Evolutionary conservation across 768 basidiomycete genomes (phyloP), one percentile per base, ranked within the genome.

Genomic region (Crepidotus variabilis): DNA sequence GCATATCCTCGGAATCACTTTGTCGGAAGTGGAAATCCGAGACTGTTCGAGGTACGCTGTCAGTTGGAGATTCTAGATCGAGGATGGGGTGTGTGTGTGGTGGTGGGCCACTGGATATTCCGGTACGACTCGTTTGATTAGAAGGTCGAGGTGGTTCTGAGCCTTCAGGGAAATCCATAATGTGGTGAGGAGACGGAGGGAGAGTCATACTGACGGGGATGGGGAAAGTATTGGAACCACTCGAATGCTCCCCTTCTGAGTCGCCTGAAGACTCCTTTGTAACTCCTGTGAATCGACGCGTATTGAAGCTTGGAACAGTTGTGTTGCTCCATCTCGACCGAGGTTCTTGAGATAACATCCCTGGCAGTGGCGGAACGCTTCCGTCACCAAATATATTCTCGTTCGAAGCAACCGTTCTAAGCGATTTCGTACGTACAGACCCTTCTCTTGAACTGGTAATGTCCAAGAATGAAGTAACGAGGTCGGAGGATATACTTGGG

Each of bases 31-130:
- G 71, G 32, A 82, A 69, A 10, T 83, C 82, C 2, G 80, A 79
- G n/a, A 81, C 75, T 14, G 82, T 80, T 55, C 81, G 72, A 1
- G 82, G 80, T 35, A 84, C 70, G 55, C 83, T 85, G 48, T 85
- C 80, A 0, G 81, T 80, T 35, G 82, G 83, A 13, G 84, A 83
- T 24, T 69, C 72, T 28, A 75, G 63, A 48, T 67, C 64, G n/a
- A 69, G 63, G 48, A 64, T 60, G 57, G 47, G 13, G 74, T 35
- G 7, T 43, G 1, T 1, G 46, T 51, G n/a, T 33, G 56, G 9
- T 22, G n/a, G n/a, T 48, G 39, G n/a, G 20, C 7, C 1, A 45
- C 48, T 4, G 48, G 48, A 50, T 52, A n/a, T n/a, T n/a, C n/a
- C n/a, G n/a, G n/a, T n/a, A n/a, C 20, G 53, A 50, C 32, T 39